These are phyloP conservation scores for Mycena pura DNA, from an alignment of 768 basidiomycete species.

Conservation along the genomic window DNA sequence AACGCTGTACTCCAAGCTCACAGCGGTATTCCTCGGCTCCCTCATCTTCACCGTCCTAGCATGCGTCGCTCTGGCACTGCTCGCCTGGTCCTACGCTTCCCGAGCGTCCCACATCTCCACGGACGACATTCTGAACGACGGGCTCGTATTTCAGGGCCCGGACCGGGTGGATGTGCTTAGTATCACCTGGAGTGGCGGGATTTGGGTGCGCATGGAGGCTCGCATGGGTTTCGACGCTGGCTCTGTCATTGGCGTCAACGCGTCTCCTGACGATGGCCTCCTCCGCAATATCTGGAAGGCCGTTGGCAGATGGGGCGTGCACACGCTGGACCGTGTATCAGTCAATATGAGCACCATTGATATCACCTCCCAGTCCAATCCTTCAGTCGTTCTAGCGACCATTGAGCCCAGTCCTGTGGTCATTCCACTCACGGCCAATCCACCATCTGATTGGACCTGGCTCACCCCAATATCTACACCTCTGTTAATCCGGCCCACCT, in stretches of 20 bases:
- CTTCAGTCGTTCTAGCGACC: conserved; percentile 49
- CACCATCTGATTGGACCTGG: conserved; percentile 62
- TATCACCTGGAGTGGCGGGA: conserved; percentile 59
- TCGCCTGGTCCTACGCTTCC: conserved; percentile 73
- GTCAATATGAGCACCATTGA: conserved; percentile 59
- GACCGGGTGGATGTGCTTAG: conserved; percentile 68
- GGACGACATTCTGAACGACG: conserved; percentile 62
- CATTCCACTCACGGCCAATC: conserved; percentile 61
- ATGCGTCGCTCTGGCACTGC: conserved; percentile 51
- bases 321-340: conserved; percentile 60
- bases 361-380: conserved; percentile 52
- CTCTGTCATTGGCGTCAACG: conserved; percentile 60
- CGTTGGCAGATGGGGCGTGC: conserved; percentile 72
- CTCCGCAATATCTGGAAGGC: conserved; percentile 64
- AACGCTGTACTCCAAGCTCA: conserved; percentile 45
- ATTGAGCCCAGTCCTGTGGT: conserved; percentile 58
- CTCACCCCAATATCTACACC: conserved; percentile 58
- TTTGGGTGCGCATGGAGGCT: conserved; percentile 66
- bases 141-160: conserved; percentile 65
- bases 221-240: conserved; percentile 75
- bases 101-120: conserved; percentile 58
- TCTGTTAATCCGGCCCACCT: conserved; percentile 59
- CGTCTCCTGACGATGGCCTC: conserved; percentile 49
- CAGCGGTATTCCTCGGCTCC: conserved; percentile 62
- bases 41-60: conserved; percentile 55